phyloP scores from a whole-genome alignment of 2,329 filamentous ascomycete genomes.

The Penicillium sp. region DNA sequence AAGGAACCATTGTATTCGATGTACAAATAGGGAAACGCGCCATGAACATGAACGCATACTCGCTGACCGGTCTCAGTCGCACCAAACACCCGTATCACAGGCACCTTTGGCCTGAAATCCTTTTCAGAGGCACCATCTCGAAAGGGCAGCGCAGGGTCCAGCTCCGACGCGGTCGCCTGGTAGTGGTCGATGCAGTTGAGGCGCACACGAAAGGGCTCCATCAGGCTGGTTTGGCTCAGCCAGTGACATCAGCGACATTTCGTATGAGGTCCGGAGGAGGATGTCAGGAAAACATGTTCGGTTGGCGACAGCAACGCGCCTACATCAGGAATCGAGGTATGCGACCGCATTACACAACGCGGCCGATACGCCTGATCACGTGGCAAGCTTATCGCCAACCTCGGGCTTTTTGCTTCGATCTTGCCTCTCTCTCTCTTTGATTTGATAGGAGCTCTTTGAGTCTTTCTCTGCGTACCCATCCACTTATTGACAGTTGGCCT shows the following conservation, averaged over 20 bases:
- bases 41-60: constrained; percentile 92
- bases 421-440: constrained; percentile 9
- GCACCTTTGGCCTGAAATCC: constrained; percentile 68
- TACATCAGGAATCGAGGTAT: neutral
- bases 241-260: constrained; percentile 26
- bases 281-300: neutral
- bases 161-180: constrained; percentile 71
- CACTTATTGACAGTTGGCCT: neutral
- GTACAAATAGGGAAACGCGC: constrained; percentile 94
- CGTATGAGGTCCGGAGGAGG: constrained; percentile 5
- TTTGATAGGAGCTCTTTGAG: constrained; percentile 1
- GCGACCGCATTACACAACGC: constrained; percentile 2
- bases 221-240: constrained; percentile 32
- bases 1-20: constrained; percentile 76
- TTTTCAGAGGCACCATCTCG: constrained; percentile 59
- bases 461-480: neutral
- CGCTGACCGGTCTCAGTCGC: constrained; percentile 93
- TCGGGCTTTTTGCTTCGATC: constrained; percentile 2
- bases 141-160: constrained; percentile 76
- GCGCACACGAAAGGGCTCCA: constrained; percentile 82
- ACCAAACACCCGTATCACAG: constrained; percentile 86
- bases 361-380: constrained; percentile 30
- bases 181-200: constrained; percentile 97
- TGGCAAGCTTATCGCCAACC: constrained; percentile 13
- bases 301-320: neutral